Percentiles rank a stretch among this genome's conserved stretches.
These are phyloP conservation scores for Neurospora pannonica DNA, from an alignment of 495 filamentous ascomycete genomes.

Conservation along the genomic window DNA sequence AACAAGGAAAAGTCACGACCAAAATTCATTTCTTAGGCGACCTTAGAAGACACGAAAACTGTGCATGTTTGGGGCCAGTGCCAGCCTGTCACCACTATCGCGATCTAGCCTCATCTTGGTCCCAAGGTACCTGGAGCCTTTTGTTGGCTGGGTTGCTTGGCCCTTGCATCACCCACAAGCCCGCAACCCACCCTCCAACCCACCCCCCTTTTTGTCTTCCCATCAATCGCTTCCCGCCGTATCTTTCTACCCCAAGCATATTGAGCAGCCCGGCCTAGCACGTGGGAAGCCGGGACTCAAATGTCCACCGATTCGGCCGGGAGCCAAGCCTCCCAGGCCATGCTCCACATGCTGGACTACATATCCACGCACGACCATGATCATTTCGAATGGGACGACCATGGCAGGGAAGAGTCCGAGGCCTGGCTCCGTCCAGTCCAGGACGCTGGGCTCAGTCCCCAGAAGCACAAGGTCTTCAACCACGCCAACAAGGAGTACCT, in stretches of 20 bases:
- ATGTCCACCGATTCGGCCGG: constrained; percentile 13
- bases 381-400: constrained; percentile 20
- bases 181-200: background rate
- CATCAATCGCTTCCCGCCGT: background rate
- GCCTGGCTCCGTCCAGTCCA: constrained; percentile 18
- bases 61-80: background rate
- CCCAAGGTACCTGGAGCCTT: background rate
- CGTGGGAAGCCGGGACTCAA: background rate
- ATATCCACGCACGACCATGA: constrained; percentile 11
- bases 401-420: constrained; percentile 7
- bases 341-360: constrained; percentile 13
- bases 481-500: constrained; percentile 23
- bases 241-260: background rate
- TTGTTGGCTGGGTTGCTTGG: background rate
- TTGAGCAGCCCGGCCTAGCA: background rate
- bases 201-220: background rate
- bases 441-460: constrained; percentile 11
- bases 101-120: background rate
- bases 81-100: background rate
- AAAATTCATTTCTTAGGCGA: background rate
- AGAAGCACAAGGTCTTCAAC: constrained; percentile 25
- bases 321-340: constrained; percentile 15
- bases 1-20: background rate
- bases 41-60: background rate
- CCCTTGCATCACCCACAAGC: background rate